These are phyloP conservation scores for Cercospora sp. DNA, from an alignment of 2,329 filamentous ascomycete genomes.

Conservation along the genomic window DNA sequence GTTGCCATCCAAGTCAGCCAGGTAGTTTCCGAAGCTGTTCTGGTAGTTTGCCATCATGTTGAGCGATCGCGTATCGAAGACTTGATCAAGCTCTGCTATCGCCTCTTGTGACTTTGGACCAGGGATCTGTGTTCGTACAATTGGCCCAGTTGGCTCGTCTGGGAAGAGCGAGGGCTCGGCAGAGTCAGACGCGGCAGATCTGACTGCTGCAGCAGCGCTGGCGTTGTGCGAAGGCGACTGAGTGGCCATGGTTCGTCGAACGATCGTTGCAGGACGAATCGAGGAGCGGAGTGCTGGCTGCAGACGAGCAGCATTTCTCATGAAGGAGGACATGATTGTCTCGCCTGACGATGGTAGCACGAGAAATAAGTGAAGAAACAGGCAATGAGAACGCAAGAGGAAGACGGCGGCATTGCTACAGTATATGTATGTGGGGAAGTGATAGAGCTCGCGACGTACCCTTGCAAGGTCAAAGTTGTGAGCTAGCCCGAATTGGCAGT, in stretches of 20 bases:
- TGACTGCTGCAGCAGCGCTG: slow-evolving; percentile 35
- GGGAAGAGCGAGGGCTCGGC: slow-evolving; percentile 45
- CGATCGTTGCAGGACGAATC: slow-evolving; percentile 20
- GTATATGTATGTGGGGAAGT: slow-evolving; percentile 6
- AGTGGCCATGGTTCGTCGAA: slow-evolving; percentile 35
- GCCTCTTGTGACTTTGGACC: slow-evolving; percentile 72
- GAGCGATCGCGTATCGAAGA: slow-evolving; percentile 82
- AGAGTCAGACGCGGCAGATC: slow-evolving; percentile 28
- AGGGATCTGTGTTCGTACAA: slow-evolving; percentile 63
- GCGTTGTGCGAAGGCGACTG: slow-evolving; percentile 35
- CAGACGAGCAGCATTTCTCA: slow-evolving; percentile 37
- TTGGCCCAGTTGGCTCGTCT: slow-evolving; percentile 59
- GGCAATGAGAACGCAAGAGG: neutral
- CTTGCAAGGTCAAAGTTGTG: neutral
- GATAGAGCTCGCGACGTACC: neutral
- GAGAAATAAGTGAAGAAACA: neutral
- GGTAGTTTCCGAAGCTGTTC: slow-evolving; percentile 77
- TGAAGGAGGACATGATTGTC: slow-evolving; percentile 36
- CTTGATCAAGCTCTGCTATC: slow-evolving; percentile 69
- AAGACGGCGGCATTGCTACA: neutral
- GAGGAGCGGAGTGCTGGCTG: slow-evolving; percentile 31
- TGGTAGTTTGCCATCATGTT: slow-evolving; percentile 80
- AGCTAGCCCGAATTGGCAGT: neutral
- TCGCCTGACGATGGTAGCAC: neutral
- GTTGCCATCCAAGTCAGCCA: slow-evolving; percentile 71